These are phyloP conservation scores for Ceratocystis cubensis DNA, from an alignment of 2,329 filamentous ascomycete genomes.

Conservation along the genomic window DNA sequence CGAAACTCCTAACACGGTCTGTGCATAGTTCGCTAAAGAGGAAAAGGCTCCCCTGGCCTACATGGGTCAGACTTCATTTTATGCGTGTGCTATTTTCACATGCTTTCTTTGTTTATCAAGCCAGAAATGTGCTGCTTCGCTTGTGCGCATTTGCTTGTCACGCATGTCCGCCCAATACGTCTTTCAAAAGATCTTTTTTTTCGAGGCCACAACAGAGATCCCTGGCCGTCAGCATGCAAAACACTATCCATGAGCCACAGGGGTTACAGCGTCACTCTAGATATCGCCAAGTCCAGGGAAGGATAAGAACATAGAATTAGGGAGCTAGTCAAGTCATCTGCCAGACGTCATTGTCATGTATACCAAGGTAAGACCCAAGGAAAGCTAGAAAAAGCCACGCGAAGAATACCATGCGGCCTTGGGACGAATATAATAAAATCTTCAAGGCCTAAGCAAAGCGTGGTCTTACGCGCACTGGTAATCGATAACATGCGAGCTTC, in stretches of 20 bases:
- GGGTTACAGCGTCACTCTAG: neutral
- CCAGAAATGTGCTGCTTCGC: neutral
- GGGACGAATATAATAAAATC: too few species aligned
- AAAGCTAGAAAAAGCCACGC: neutral
- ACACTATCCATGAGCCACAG: neutral
- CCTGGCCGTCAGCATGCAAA: neutral
- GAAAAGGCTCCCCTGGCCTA: neutral
- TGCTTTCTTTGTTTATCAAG: slow-evolving; percentile 3
- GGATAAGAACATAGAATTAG: neutral
- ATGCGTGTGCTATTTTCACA: slow-evolving; percentile 4
- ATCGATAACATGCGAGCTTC: neutral
- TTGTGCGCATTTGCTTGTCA: neutral
- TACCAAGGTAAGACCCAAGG: neutral
- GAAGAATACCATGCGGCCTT: neutral
- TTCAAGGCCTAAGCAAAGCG: too few species aligned
- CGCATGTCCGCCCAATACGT: neutral
- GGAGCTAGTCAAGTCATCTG: neutral
- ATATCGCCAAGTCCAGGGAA: neutral
- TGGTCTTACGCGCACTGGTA: neutral
- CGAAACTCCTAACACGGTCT: neutral
- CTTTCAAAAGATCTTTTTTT: neutral
- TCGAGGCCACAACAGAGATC: neutral
- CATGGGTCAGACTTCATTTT: neutral
- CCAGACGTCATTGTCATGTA: neutral
- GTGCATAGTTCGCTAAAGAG: slow-evolving; percentile 1